phyloP scores from a whole-genome alignment of 2,329 filamentous ascomycete genomes.

The Didymella pinodella region DNA sequence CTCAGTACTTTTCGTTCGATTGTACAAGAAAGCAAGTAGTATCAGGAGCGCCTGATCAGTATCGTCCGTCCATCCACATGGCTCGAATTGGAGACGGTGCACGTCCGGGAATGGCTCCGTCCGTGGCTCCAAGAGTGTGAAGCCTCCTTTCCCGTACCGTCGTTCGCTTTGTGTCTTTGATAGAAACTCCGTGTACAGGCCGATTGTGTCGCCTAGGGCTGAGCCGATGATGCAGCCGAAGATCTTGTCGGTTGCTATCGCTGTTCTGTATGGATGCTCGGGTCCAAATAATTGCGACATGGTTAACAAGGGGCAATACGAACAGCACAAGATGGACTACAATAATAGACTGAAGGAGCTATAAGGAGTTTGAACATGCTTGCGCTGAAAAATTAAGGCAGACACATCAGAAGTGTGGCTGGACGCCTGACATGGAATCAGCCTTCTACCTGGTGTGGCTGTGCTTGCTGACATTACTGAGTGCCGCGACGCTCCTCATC shows the following conservation, averaged over 20 bases:
- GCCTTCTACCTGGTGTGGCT: neutral
- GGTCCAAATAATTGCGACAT: neutral
- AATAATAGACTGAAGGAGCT: neutral
- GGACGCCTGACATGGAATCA: neutral
- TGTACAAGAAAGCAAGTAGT: conserved; percentile 58
- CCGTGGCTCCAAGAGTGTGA: conserved; percentile 51
- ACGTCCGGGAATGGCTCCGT: conserved; percentile 57
- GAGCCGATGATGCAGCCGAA: conserved; percentile 60
- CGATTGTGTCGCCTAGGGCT: conserved; percentile 63
- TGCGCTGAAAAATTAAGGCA: neutral
- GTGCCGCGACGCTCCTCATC: neutral
- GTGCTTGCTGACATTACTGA: neutral
- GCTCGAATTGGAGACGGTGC: conserved; percentile 50
- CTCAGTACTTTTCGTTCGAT: conserved; percentile 42
- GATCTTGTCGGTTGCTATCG: conserved; percentile 50
- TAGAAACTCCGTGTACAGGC: conserved; percentile 64
- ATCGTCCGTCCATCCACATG: conserved; percentile 62
- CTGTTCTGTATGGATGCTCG: conserved; percentile 41
- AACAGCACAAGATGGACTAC: neutral
- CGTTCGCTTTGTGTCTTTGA: conserved; percentile 45
- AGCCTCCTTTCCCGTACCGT: conserved; percentile 52
- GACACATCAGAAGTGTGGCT: neutral
- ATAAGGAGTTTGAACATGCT: neutral
- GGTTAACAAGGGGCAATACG: too few relatives aligned
- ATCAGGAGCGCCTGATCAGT: conserved; percentile 63